Evolutionary conservation across 1,284 basidiomycete species (phyloP), one percentile per base, ranked within the genome.

Genomic region (Trichosporon coremiiforme): DNA sequence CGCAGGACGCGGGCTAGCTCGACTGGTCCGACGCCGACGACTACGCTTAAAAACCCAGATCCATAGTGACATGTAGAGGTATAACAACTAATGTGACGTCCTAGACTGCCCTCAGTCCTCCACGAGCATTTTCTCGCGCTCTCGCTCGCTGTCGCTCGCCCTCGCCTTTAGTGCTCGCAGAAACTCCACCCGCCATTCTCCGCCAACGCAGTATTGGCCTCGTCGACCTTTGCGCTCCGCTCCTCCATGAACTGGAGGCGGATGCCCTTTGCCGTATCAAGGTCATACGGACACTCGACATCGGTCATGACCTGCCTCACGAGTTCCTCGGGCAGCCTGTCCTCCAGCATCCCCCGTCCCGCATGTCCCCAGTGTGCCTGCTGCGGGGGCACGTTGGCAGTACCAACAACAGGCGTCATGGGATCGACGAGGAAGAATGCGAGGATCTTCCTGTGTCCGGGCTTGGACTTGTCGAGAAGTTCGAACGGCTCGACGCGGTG

Each of bases 351-450:
- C 2, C 12, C 7, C 15, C 31, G 29, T 1, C 57, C 31, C 7
- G 15, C 29, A 10, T 63, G 45, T 5, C 65, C 22, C 66, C 70
- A 73, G 33, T 68, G 60, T n/a, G 38, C 36, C 53, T 73, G 72
- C 70, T 73, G 72, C n/a, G 72, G 72, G 15, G 72, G 72, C 0
- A 73, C 68, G 25, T 71, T 38, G 10, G 66, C 68, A 2, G 72
- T 71, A 3, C 66, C 64, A 25, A 68, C 25, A 35, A 73, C 64
- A 0, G 66, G 68, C 17, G 68, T 66, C 0, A 3, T 15, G 9
- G 72, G 72, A 50, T 69, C 72, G 60, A 73, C 72, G 22, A 73
- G 68, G 70, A 73, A 73, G n/a, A 73, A 60, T 4, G 72, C 72
- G 8, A 73, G 64, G 12, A 73, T 73, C 70, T 73, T 73, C 57